Evolutionary conservation across 768 basidiomycete genomes (phyloP).

Genomic region (Suillus brevipes): DNA sequence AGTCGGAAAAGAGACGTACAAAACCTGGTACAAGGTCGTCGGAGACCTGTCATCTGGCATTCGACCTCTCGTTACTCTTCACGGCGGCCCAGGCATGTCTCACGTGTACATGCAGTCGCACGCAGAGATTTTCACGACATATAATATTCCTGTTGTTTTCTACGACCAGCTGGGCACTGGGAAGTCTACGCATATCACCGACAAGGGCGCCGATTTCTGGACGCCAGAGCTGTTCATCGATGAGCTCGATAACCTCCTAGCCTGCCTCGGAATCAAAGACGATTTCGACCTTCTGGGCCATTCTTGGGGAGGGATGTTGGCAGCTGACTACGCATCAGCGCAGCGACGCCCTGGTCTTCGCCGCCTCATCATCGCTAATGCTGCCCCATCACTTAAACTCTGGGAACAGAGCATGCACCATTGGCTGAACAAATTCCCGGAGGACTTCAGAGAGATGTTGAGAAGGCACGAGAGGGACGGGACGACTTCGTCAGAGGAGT

Average conservation of each 20-base stretch:
- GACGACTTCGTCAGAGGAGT: constrained; percentile 34
- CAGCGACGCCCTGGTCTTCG: constrained; percentile 39
- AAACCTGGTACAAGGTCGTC: constrained; percentile 46
- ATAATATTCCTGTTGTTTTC: constrained; percentile 43
- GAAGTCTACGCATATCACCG: constrained; percentile 42
- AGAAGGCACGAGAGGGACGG: constrained; percentile 34
- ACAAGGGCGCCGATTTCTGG: constrained; percentile 41
- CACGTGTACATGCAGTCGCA: constrained; percentile 43
- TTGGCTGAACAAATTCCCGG: constrained; percentile 28
- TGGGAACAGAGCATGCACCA: constrained; percentile 26
- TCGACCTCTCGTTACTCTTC: constrained; percentile 42
- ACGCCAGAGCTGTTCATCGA: constrained; percentile 52
- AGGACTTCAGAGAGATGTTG: constrained; percentile 26
- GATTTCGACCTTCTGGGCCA: constrained; percentile 53
- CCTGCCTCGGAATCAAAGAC: constrained; percentile 39
- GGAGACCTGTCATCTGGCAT: constrained; percentile 37
- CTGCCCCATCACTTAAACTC: constrained; percentile 32
- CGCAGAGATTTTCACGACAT: constrained; percentile 31
- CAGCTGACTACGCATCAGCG: constrained; percentile 37
- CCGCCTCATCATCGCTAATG: constrained; percentile 36
- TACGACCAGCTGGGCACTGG: constrained; percentile 54
- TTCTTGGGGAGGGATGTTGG: constrained; percentile 60
- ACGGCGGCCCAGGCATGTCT: constrained; percentile 48
- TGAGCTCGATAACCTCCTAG: constrained; percentile 52
- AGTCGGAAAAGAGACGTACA: constrained; percentile 25